Evolutionary conservation across 2,329 filamentous ascomycete species (phyloP).

Genomic region (Cytospora leucostoma): DNA sequence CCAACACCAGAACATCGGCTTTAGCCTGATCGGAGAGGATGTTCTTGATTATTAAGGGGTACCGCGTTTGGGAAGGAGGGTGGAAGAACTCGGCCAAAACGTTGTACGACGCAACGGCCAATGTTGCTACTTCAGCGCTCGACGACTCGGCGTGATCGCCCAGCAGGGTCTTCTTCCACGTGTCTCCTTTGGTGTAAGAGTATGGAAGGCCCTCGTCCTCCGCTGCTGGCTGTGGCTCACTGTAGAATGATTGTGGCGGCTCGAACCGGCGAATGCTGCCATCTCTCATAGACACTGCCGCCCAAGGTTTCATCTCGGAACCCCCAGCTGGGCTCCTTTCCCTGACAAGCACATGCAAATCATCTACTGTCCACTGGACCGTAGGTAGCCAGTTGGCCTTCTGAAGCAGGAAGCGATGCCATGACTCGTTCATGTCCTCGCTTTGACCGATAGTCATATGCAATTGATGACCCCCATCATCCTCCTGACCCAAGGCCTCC

Average conservation of each 20-base stretch:
- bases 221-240: conserved; percentile 1
- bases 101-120: conserved; percentile 53
- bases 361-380: conserved; percentile 49
- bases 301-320: conserved; percentile 59
- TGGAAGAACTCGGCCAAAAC: conserved; percentile 53
- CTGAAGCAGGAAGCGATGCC: conserved; percentile 53
- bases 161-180: conserved; percentile 5
- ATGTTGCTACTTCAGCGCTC: conserved; percentile 15
- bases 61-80: conserved; percentile 45
- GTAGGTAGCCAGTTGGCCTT: conserved; percentile 53
- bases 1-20: conserved; percentile 54
- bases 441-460: conserved; percentile 66
- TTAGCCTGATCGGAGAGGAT: conserved; percentile 45
- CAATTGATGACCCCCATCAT: conserved; percentile 39
- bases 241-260: conserved; percentile 31
- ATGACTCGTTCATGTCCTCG: conserved; percentile 45
- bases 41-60: conserved; percentile 46
- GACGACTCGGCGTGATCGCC: background rate
- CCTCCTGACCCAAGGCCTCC: conserved; percentile 38
- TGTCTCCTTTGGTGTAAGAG: conserved; percentile 29
- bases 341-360: conserved; percentile 56
- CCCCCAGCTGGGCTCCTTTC: conserved; percentile 40
- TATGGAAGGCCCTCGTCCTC: conserved; percentile 6
- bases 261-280: conserved; percentile 32
- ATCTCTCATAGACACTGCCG: conserved; percentile 43